Percentiles rank a stretch among this genome's conserved stretches.
Conservation (phyloP, 208 protist genomes). For the Trichomonas vaginalis region DNA sequence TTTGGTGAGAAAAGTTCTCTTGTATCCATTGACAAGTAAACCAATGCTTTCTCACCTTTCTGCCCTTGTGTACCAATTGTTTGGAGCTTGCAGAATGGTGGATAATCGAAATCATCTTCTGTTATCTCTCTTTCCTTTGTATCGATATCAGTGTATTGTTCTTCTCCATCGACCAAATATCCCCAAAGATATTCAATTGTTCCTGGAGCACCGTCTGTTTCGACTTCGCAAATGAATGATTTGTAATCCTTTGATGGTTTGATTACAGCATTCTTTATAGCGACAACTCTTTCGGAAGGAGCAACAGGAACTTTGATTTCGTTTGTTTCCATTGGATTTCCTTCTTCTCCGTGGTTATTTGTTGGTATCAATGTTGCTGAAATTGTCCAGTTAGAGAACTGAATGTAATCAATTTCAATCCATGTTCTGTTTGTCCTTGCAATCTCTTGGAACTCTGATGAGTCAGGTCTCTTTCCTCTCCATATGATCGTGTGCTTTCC, state of each 20-base stretch:
- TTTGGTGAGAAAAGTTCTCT: not conserved
- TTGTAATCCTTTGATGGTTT: not conserved
- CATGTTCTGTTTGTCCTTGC: not conserved
- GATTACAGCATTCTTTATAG: not conserved
- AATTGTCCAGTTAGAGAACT: not conserved
- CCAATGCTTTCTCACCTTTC: not conserved
- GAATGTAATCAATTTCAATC: not conserved
- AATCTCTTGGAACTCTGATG: not conserved
- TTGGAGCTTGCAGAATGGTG: not conserved
- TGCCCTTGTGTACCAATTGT: not conserved
- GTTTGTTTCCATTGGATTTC: not conserved
- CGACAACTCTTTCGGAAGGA: not conserved
- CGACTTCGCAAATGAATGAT: not conserved
- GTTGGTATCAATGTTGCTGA: not conserved
- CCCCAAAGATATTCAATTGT: not conserved
- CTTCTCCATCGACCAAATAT: not conserved
- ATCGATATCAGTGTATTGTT: not conserved
- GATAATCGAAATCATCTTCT: not conserved
- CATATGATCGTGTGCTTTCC: not conserved
- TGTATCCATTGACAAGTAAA: not conserved
- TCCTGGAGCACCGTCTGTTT: not conserved
- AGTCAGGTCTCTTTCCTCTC: not conserved
- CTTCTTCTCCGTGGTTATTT: not conserved
- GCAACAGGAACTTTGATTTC: not conserved
- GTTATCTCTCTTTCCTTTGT: not conserved